Conservation (phyloP, 495 filamentous ascomycete species). For the Tuber microsphaerosporum region DNA sequence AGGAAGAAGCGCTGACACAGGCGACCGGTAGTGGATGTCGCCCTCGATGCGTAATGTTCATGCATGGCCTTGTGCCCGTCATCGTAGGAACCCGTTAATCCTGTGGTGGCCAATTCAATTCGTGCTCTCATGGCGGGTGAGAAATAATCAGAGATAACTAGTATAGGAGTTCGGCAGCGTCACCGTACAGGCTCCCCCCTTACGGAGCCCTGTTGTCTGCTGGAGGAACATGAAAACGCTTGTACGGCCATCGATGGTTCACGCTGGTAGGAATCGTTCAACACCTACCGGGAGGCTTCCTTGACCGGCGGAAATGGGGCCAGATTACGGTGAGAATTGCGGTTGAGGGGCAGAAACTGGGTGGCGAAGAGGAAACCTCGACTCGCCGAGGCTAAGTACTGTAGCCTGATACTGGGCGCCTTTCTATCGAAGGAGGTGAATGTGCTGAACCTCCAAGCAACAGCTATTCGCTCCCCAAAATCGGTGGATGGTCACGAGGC, state of each 20-base stretch:
- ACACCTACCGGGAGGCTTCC: background rate
- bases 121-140: background rate
- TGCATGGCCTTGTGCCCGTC: background rate
- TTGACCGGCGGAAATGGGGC: background rate
- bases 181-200: background rate
- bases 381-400: background rate
- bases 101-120: background rate
- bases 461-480: background rate
- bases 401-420: background rate
- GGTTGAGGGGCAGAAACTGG: background rate
- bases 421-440: background rate
- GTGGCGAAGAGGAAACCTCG: background rate
- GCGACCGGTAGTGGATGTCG: background rate
- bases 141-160: background rate
- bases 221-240: background rate
- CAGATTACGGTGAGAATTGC: background rate
- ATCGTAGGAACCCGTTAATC: background rate
- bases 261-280: slow-evolving; percentile 3
- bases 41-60: background rate
- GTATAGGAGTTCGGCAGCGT: slow-evolving; percentile 1
- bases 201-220: background rate
- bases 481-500: background rate
- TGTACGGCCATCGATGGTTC: slow-evolving; percentile 1
- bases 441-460: background rate
- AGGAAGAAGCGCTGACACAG: background rate